Conservation (phyloP, 805 yeast genomes). For the Nakazawaea holstii region DNA sequence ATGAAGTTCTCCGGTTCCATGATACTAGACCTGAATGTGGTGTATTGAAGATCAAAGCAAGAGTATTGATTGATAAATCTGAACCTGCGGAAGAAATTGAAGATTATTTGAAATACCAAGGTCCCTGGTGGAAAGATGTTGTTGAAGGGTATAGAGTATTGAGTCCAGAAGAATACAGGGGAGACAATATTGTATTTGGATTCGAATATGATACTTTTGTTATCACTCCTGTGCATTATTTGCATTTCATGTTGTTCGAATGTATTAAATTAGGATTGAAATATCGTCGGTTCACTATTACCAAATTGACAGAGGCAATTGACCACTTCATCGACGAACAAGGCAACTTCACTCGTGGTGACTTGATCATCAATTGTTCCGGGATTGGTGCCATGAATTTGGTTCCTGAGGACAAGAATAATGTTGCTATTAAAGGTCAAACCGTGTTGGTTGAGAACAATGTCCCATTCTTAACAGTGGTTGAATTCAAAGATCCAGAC, state of each 20-base stretch:
- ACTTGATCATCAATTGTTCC: constrained; percentile 49
- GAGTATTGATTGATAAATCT: constrained; percentile 16
- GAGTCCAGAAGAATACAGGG: constrained; percentile 30
- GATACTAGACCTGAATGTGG: constrained; percentile 46
- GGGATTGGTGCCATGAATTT: constrained; percentile 45
- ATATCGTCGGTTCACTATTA: constrained; percentile 35
- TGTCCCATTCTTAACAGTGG: constrained; percentile 28
- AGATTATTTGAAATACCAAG: constrained; percentile 12
- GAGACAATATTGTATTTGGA: constrained; percentile 32
- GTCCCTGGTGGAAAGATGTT: constrained; percentile 47
- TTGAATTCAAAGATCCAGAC: constrained; percentile 20
- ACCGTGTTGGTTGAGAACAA: constrained; percentile 47
- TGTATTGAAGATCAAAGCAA: constrained; percentile 23
- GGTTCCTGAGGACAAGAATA: constrained; percentile 33
- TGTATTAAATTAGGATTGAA: constrained; percentile 41
- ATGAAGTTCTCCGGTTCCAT: constrained; percentile 40
- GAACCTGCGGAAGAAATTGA: constrained; percentile 6
- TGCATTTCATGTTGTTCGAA: constrained; percentile 44
- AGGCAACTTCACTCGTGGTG: constrained; percentile 14
- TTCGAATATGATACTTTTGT: constrained; percentile 48
- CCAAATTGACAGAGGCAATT: constrained; percentile 42
- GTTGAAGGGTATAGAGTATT: constrained; percentile 36
- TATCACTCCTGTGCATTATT: constrained; percentile 52
- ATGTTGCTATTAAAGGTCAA: constrained; percentile 57
- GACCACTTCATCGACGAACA: constrained; percentile 31